phyloP scores from a whole-genome alignment of 805 yeast genomes.

The Starmerella vitae region DNA sequence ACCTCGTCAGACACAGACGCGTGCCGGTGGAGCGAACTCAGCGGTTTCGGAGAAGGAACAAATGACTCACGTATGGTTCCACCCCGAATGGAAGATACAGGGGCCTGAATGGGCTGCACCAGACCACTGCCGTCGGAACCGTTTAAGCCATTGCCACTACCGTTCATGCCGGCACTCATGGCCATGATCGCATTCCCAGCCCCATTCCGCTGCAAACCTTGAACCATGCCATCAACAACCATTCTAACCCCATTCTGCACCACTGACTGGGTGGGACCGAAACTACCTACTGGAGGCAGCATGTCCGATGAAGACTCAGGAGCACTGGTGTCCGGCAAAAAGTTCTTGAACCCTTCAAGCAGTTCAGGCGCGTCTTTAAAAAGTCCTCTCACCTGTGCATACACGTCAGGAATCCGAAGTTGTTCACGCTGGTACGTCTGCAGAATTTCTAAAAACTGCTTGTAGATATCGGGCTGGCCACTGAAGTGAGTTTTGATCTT shows the following conservation, averaged over 20 bases:
- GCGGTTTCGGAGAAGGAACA: constrained; percentile 72
- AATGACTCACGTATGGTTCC: constrained; percentile 29
- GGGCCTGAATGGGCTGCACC: constrained; percentile 1
- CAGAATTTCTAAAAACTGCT: constrained; percentile 81
- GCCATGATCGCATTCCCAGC: not conserved
- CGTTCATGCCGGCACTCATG: not conserved
- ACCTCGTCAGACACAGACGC: constrained; percentile 64
- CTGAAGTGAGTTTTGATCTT: constrained; percentile 90
- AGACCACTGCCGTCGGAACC: not conserved
- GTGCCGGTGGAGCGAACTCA: constrained; percentile 34
- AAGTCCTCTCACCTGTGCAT: constrained; percentile 76
- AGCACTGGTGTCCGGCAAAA: constrained; percentile 42
- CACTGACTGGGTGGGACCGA: constrained; percentile 40
- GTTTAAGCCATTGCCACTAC: not conserved
- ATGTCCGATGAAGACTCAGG: constrained; percentile 27
- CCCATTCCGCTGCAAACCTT: not conserved
- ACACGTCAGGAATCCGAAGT: constrained; percentile 88
- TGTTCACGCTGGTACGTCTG: constrained; percentile 96
- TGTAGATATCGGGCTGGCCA: constrained; percentile 88
- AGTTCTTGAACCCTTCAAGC: constrained; percentile 86
- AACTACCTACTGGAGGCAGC: constrained; percentile 79
- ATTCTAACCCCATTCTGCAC: not conserved
- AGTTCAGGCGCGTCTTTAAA: constrained; percentile 91
- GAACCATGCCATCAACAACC: not conserved
- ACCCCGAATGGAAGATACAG: constrained; percentile 3